Evolutionary conservation across 768 basidiomycete species (phyloP).

Genomic region (Amanita inopinata): DNA sequence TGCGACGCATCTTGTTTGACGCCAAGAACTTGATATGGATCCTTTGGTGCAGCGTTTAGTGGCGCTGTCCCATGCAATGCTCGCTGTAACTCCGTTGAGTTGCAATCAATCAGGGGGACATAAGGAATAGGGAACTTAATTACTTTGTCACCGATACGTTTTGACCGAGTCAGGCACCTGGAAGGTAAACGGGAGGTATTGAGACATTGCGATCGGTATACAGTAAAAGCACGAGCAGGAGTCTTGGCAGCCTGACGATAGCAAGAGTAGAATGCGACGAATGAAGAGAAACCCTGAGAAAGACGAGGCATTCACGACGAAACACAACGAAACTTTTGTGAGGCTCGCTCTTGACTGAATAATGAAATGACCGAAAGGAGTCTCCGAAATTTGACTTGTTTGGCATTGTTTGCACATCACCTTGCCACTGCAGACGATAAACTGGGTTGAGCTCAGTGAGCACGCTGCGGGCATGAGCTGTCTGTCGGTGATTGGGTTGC

Average conservation of each 20-base stretch:
- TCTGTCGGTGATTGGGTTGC: no score
- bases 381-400: conserved; percentile 26
- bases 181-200: conserved; percentile 12
- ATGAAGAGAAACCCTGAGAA: conserved; percentile 40
- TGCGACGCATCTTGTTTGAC: conserved; percentile 73
- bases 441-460: no score
- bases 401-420: conserved; percentile 14
- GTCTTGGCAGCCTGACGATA: conserved; percentile 25
- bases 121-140: conserved; percentile 9
- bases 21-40: conserved; percentile 89
- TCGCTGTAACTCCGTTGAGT: conserved; percentile 40
- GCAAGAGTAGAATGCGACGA: conserved; percentile 51
- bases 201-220: conserved; percentile 28
- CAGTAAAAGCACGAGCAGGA: conserved; percentile 27
- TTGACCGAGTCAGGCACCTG: conserved; percentile 13
- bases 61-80: conserved; percentile 61
- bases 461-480: no score
- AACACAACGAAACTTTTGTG: neutral
- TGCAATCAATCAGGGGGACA: conserved; percentile 7
- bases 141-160: conserved; percentile 32
- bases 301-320: conserved; percentile 27
- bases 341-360: no score
- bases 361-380: neutral
- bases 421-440: no score
- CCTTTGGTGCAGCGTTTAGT: conserved; percentile 50